Conservation (phyloP, 805 yeast genomes). For the Metschnikowia gelsemii region DNA sequence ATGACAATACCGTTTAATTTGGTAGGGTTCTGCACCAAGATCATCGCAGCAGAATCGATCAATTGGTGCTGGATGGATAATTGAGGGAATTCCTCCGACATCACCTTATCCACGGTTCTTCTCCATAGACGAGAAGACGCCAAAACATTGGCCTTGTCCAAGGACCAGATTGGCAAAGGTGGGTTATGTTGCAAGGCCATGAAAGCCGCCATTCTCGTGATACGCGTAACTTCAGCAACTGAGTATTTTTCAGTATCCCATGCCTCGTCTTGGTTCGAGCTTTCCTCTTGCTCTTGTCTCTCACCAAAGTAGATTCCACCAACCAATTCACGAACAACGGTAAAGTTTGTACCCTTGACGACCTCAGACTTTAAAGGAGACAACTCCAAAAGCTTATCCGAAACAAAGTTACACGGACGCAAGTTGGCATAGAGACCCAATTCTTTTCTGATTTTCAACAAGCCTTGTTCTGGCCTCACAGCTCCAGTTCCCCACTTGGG, state of each 20-base stretch:
- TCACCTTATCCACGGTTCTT: conserved; percentile 82
- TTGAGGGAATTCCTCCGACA: conserved; percentile 86
- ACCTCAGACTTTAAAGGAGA: conserved; percentile 85
- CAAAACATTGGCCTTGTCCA: conserved; percentile 96
- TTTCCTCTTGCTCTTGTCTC: conserved; percentile 86
- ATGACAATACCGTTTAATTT: conserved; percentile 88
- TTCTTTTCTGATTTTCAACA: conserved; percentile 91
- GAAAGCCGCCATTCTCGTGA: conserved; percentile 98
- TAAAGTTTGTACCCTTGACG: conserved; percentile 87
- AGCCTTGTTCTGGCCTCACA: conserved; percentile 97
- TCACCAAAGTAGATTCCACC: conserved; percentile 99
- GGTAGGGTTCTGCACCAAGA: conserved; percentile 86
- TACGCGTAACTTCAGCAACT: conserved; percentile 89
- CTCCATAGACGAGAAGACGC: conserved; percentile 98
- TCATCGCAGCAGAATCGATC: conserved; percentile 99
- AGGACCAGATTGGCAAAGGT: conserved; percentile 92
- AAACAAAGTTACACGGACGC: conserved; percentile 93
- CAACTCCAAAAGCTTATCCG: conserved; percentile 77
- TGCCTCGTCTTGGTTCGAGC: conserved; percentile 63
- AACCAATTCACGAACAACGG: conserved; percentile 92
- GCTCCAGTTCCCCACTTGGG: conserved; percentile 98
- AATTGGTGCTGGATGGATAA: conserved; percentile 87
- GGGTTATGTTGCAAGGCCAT: conserved; percentile 91
- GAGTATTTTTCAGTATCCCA: conserved; percentile 92
- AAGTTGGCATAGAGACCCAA: conserved; percentile 91